phyloP scores from a whole-genome alignment of 177 flowering plant species.

The Vitis hybrid region DNA sequence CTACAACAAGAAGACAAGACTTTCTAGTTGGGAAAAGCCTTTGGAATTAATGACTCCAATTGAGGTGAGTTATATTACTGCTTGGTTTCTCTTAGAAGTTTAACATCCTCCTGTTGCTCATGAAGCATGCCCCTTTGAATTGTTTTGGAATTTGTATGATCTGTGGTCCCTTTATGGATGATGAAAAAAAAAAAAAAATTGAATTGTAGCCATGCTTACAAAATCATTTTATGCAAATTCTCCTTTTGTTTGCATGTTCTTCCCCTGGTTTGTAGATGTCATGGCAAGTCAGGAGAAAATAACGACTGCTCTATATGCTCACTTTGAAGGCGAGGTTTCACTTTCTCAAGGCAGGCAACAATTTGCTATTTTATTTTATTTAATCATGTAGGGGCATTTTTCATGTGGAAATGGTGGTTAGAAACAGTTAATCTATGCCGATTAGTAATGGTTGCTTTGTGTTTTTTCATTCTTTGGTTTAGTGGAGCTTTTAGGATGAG shows the following conservation, averaged over 20 bases:
- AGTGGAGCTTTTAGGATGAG: conserved; percentile 9
- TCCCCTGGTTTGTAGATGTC: conserved; percentile 85
- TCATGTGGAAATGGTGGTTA: conserved; percentile 22
- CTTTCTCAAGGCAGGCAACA: conserved; percentile 86
- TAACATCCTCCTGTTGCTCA: not conserved
- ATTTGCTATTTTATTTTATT: conserved; percentile 55
- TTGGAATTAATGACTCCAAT: conserved; percentile 90
- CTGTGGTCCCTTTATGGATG: conserved; percentile 29
- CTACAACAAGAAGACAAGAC: conserved; percentile 82
- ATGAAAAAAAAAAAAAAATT: conserved; percentile 6
- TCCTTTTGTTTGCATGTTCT: conserved; percentile 73
- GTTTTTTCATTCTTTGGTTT: not conserved
- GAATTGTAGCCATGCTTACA: conserved; percentile 30
- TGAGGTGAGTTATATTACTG: conserved; percentile 63
- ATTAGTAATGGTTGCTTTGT: conserved; percentile 12
- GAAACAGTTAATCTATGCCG: conserved; percentile 17
- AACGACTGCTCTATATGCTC: conserved; percentile 76
- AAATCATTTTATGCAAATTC: conserved; percentile 52
- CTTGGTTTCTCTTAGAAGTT: not conserved
- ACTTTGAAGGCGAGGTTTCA: conserved; percentile 74
- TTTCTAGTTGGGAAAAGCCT: conserved; percentile 98
- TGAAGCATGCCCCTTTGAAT: conserved; percentile 8
- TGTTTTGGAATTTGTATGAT: conserved; percentile 13
- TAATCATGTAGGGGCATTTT: conserved; percentile 30
- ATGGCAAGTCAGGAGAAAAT: conserved; percentile 73